Evolutionary conservation across 352 stramenopile species (phyloP).

Genomic region (Phytophthora niederhauseri): DNA sequence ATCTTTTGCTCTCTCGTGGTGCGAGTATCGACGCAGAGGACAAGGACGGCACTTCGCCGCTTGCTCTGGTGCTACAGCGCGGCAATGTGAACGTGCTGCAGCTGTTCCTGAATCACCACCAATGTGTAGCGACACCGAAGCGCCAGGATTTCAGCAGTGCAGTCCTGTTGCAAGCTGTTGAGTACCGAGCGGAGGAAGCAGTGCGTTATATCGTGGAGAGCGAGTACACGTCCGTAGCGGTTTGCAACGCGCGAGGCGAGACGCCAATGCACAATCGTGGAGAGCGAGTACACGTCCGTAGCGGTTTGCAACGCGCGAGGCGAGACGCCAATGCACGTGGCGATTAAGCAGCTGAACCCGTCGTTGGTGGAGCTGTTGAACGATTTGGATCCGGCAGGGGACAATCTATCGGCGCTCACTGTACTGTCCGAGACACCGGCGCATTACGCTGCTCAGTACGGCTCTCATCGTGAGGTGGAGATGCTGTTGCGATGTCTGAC

Average conservation of each 20-base stretch:
- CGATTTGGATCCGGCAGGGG: conserved; percentile 19
- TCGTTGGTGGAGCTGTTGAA: conserved; percentile 23
- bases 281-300: conserved; percentile 29
- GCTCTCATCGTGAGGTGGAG: conserved; percentile 18
- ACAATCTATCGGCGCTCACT: conserved; percentile 8
- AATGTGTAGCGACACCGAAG: conserved; percentile 20
- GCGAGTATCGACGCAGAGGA: conserved; percentile 28
- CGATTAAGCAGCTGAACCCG: conserved; percentile 10
- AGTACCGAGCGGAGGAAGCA: neutral
- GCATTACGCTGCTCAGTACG: conserved; percentile 27
- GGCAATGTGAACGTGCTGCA: conserved; percentile 28
- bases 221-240: conserved; percentile 18
- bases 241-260: conserved; percentile 16
- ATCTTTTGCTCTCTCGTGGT: conserved; percentile 27
- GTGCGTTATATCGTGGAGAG: conserved; percentile 31
- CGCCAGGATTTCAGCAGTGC: conserved; percentile 22
- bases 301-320: conserved; percentile 5
- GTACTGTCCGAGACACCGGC: conserved; percentile 7
- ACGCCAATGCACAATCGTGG: conserved; percentile 31
- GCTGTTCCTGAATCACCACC: conserved; percentile 40
- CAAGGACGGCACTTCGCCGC: conserved; percentile 13
- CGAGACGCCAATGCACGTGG: conserved; percentile 29
- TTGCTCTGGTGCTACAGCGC: conserved; percentile 15
- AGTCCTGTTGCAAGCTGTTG: conserved; percentile 25
- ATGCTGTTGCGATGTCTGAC: conserved; percentile 23